A percentile compares a stretch with the other conserved stretches of the same genome.
Conservation (phyloP, 371 early-diverging fungal genomes). For the Mortierella sp. region DNA sequence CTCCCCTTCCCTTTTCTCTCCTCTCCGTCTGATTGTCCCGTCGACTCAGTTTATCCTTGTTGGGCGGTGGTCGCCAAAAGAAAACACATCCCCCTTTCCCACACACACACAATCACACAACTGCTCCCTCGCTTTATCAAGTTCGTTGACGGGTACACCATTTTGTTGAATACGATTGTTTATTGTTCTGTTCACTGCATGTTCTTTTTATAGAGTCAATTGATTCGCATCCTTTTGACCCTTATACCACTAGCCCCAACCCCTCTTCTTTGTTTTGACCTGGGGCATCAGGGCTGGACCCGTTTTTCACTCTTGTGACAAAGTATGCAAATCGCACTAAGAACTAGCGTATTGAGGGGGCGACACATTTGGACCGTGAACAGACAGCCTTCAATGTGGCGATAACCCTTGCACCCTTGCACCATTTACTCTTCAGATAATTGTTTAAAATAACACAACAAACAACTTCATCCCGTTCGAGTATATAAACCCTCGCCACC, state of each 20-base stretch:
- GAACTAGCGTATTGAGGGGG: neutral
- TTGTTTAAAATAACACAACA: neutral
- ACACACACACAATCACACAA: neutral
- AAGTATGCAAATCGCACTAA: neutral
- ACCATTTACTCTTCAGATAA: neutral
- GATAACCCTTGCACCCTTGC: neutral
- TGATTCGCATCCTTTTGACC: neutral
- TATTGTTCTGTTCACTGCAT: no score
- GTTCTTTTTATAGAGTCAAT: neutral
- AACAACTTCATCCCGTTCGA: neutral
- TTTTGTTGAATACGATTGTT: neutral
- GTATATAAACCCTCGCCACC: neutral
- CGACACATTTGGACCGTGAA: neutral
- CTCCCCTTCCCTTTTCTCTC: neutral
- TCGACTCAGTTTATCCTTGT: neutral
- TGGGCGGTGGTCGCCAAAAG: neutral
- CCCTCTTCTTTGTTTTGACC: neutral
- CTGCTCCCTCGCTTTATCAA: neutral
- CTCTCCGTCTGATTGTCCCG: neutral
- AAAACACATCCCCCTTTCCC: neutral
- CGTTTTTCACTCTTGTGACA: neutral
- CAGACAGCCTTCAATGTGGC: neutral
- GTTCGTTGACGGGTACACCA: neutral
- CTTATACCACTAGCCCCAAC: neutral
- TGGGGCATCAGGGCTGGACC: slow-evolving; percentile 5